Base-by-base conservation (phyloP, 192 early-diverging fungal species). In the Coemansia erecta region DNA sequence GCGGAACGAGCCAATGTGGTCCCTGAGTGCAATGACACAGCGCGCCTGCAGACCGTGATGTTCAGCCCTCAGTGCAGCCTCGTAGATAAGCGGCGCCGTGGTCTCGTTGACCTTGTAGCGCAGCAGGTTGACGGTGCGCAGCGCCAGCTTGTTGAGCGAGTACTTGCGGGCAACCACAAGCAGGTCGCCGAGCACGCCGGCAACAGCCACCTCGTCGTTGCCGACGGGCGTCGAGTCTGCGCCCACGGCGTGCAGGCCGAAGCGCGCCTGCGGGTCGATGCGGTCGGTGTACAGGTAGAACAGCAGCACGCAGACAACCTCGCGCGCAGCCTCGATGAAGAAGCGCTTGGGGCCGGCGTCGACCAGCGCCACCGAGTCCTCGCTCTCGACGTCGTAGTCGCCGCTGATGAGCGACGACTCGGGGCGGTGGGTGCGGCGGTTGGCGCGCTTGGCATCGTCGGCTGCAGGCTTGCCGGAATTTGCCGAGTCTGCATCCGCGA, bases 281-380 rank as follows among this genome's bases (percentile, higher is more conserved):
- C 85, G 78, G 60, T 84, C 87, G 0, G 87, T 87, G 60, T 89
- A 87, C 53, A 87, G 70, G 37, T 80, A 89, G 53, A 87, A 86
- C 14, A 89, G 63, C 18, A 89, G 85, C 4, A 86, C 75, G 40
- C 80, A 56, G n/a, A 85, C 80, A 21, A 82, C 83, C 21, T 74
- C 80, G 44, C 76, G 82, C 60, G 84, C 60, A 2, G 40, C 73
- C 22, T 77, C 73, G 14, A 74, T 49, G 7, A 60, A 39, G 35
- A 53, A 58, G 31, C 80, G 44, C 46, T 53, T 60, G 19, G 19
- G 81, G 60, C 84, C 83, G 66, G 45, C 82, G 52, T 28, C 14
- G 14, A 14, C 39, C n/a, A 42, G 42, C 17, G 24, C 19, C 12
- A 54, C 37, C 4, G 15, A 56, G 3, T 55, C 60, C 41, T 59